phyloP scores from a whole-genome alignment of 2,329 filamentous ascomycete genomes.

The Scorias spongiosa region DNA sequence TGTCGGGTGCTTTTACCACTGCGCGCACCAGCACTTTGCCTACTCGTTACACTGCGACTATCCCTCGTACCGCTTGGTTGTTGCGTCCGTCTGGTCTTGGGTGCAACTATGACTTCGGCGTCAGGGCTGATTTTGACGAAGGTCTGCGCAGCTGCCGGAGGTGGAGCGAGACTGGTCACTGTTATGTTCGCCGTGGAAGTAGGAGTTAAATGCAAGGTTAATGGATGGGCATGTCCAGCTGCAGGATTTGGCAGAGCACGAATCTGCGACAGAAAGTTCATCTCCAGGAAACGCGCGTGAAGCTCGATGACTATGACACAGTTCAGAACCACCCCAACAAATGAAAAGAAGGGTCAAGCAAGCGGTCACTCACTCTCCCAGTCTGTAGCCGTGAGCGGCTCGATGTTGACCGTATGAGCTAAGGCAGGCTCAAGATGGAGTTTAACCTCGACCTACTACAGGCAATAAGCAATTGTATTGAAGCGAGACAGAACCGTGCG shows the following conservation, averaged over 20 bases:
- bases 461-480: conserved; percentile 14
- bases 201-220: conserved; percentile 85
- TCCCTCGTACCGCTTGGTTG: conserved; percentile 53
- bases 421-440: conserved; percentile 83
- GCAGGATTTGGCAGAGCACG: conserved; percentile 77
- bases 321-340: background rate
- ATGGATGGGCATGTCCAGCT: conserved; percentile 49
- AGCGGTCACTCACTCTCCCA: conserved; percentile 57
- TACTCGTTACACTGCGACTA: conserved; percentile 65
- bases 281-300: conserved; percentile 85
- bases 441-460: conserved; percentile 38
- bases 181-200: conserved; percentile 90
- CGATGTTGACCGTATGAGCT: conserved; percentile 90
- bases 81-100: conserved; percentile 55
- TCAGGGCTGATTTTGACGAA: conserved; percentile 91
- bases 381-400: conserved; percentile 84
- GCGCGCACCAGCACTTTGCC: conserved; percentile 54
- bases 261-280: conserved; percentile 86
- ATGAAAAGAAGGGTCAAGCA: too few species aligned
- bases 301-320: conserved; percentile 60
- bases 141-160: conserved; percentile 48
- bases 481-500: conserved; percentile 12
- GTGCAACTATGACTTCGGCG: conserved; percentile 92
- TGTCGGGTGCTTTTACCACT: conserved; percentile 50
- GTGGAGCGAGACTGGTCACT: conserved; percentile 67